These are phyloP conservation scores for Aspergillus quadrilineatus DNA, from an alignment of 2,329 filamentous ascomycete species.

Conservation along the genomic window DNA sequence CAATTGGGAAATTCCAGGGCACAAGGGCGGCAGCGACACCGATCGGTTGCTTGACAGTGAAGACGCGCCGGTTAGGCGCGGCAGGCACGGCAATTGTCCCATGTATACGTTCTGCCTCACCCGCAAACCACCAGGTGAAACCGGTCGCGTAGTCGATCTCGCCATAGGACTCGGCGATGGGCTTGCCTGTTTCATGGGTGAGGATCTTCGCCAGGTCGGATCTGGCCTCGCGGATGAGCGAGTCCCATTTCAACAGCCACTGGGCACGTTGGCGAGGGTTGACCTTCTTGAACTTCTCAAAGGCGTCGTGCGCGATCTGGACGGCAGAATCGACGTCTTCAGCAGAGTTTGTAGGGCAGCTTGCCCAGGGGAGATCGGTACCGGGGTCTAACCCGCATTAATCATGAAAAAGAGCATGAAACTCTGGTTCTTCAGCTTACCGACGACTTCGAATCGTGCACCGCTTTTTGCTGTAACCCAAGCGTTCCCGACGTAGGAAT, in stretches of 20 bases:
- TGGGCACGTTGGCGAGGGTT: conserved; percentile 63
- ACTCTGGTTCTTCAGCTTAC: conserved; percentile 23
- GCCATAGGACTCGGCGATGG: conserved; percentile 53
- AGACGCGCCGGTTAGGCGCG: conserved; percentile 61
- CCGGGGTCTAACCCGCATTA: conserved; percentile 48
- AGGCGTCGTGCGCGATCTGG: conserved; percentile 59
- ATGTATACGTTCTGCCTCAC: conserved; percentile 62
- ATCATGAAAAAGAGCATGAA: background rate
- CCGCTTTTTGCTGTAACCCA: conserved; percentile 49
- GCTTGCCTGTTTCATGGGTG: conserved; percentile 62
- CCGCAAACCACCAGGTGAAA: conserved; percentile 60
- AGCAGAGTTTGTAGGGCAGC: conserved; percentile 50
- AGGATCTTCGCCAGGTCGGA: conserved; percentile 64
- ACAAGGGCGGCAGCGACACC: conserved; percentile 68
- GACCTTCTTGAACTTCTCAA: conserved; percentile 58
- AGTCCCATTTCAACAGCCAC: conserved; percentile 64
- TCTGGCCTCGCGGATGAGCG: conserved; percentile 60
- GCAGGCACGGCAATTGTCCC: conserved; percentile 62
- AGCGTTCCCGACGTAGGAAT: conserved; percentile 53
- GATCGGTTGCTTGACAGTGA: conserved; percentile 73
- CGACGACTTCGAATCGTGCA: conserved; percentile 52
- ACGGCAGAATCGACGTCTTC: conserved; percentile 64
- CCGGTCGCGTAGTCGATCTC: conserved; percentile 57
- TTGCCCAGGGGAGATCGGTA: conserved; percentile 51
- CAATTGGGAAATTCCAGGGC: conserved; percentile 71